Conservation (phyloP, 306 rosid genomes). For the Corylus americana region DNA sequence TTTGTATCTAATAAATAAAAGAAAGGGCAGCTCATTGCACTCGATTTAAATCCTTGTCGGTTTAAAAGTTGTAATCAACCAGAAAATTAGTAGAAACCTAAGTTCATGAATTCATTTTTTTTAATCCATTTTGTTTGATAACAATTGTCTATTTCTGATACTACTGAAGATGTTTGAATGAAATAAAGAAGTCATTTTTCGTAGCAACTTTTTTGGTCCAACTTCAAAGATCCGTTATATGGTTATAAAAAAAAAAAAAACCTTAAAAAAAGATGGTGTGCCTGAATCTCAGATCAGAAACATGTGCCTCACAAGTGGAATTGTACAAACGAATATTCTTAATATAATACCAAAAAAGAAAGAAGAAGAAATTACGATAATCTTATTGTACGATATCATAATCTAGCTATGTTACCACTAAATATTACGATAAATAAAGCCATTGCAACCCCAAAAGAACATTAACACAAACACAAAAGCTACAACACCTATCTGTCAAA, state of each 20-base stretch:
- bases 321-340: neutral
- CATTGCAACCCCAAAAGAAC: constrained; percentile 3
- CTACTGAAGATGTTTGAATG: neutral
- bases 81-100: no score
- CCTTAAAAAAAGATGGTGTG: neutral
- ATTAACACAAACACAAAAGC: neutral
- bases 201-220: neutral
- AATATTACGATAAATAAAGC: neutral
- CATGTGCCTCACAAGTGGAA: constrained; percentile 17
- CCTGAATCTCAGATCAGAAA: constrained; percentile 21
- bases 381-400: no score
- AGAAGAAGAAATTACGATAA: no score
- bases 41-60: no score
- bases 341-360: neutral
- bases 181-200: neutral
- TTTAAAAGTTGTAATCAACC: no score
- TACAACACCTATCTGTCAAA: neutral
- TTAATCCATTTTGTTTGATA: no score
- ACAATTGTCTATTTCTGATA: neutral
- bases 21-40: no score
- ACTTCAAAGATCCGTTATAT: neutral
- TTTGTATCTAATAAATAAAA: no score
- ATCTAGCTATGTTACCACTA: no score
- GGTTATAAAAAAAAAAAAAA: neutral
- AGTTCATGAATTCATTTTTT: no score